Conservation (phyloP, 768 basidiomycete species). For the Tephrocybe sp. region DNA sequence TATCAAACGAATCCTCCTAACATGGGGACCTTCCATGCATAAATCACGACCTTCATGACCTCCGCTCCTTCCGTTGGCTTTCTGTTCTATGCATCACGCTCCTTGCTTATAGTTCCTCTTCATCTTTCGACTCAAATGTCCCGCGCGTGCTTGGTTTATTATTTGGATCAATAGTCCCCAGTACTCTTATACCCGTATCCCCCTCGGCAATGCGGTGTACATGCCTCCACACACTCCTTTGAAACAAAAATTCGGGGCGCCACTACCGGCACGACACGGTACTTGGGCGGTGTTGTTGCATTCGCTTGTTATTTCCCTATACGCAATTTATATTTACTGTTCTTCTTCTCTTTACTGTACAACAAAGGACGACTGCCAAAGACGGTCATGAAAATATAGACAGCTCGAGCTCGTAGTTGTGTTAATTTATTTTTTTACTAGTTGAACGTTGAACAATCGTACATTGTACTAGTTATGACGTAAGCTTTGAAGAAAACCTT, state of each 20-base stretch:
- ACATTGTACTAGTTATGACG: slow-evolving; percentile 26
- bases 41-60: slow-evolving; percentile 50
- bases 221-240: slow-evolving; percentile 33
- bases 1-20: slow-evolving; percentile 78
- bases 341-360: slow-evolving; percentile 39
- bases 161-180: slow-evolving; percentile 27
- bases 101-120: slow-evolving; percentile 30
- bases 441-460: slow-evolving; percentile 29
- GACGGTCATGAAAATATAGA: slow-evolving; percentile 27
- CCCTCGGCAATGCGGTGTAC: slow-evolving; percentile 33
- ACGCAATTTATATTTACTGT: slow-evolving; percentile 28
- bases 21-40: slow-evolving; percentile 77
- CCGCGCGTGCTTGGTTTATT: slow-evolving; percentile 37
- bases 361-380: slow-evolving; percentile 40
- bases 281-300: slow-evolving; percentile 34
- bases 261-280: slow-evolving; percentile 14
- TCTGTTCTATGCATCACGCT: slow-evolving; percentile 33
- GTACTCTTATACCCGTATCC: slow-evolving; percentile 25
- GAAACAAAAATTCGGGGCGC: slow-evolving; percentile 23
- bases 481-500: slow-evolving; percentile 9
- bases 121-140: slow-evolving; percentile 26
- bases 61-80: slow-evolving; percentile 30
- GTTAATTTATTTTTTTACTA: slow-evolving; percentile 12
- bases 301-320: slow-evolving; percentile 33
- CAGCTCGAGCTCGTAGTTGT: slow-evolving; percentile 11